These are phyloP conservation scores for Melaleuca alternifolia DNA, from an alignment of 345 rosid species.

Conservation along the genomic window DNA sequence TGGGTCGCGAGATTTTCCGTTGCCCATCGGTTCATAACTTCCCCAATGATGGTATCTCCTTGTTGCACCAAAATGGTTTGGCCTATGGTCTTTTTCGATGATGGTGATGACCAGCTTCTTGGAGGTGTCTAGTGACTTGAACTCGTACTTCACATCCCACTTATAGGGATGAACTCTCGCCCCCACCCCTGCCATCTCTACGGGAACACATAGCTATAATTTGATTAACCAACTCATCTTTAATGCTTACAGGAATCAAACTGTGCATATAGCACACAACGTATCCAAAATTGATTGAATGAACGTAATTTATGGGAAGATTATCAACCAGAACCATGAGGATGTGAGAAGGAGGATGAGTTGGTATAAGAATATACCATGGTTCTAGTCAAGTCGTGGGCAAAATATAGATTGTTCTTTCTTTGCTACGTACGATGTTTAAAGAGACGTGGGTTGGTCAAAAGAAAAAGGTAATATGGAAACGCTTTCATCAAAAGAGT, in stretches of 20 bases:
- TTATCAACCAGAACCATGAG: neutral
- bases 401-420: too few species aligned
- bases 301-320: neutral
- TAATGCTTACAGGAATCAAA: neutral
- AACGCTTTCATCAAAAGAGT: too few species aligned
- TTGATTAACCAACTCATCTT: neutral
- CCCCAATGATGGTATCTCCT: slow-evolving; percentile 55
- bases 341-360: neutral
- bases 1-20: slow-evolving; percentile 63
- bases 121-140: slow-evolving; percentile 53
- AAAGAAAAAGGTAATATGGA: too few species aligned
- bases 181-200: neutral
- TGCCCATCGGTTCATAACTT: slow-evolving; percentile 43
- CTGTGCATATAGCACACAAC: neutral
- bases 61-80: slow-evolving; percentile 49
- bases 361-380: neutral
- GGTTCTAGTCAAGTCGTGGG: neutral
- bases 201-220: neutral
- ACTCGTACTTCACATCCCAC: slow-evolving; percentile 74
- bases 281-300: neutral
- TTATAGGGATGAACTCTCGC: slow-evolving; percentile 30
- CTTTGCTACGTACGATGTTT: too few species aligned
- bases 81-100: slow-evolving; percentile 57
- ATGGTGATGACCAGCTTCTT: slow-evolving; percentile 49
- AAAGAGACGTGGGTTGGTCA: too few species aligned